phyloP scores from a whole-genome alignment of 345 rosid species.

The Sisymbrium altissimum region DNA sequence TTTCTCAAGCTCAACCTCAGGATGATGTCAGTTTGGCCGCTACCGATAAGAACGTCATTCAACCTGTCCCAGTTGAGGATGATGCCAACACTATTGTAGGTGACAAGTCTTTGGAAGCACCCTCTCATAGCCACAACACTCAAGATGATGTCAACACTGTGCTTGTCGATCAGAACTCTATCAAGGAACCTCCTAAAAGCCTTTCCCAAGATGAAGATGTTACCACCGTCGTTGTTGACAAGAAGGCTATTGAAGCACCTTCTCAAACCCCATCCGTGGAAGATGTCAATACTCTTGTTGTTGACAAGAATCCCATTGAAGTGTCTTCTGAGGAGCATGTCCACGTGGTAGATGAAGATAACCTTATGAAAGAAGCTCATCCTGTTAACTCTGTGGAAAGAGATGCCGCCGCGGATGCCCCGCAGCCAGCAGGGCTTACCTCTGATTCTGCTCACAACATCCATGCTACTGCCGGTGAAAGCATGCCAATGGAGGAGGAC shows the following conservation, averaged over 20 bases:
- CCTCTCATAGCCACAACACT: constrained; percentile 2
- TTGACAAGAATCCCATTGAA: constrained; percentile 34
- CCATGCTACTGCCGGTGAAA: constrained; percentile 34
- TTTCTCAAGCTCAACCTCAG: constrained; percentile 5
- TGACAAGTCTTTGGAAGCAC: constrained; percentile 13
- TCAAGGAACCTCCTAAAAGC: constrained; percentile 29
- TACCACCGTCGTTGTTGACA: constrained; percentile 24
- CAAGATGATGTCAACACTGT: constrained; percentile 31
- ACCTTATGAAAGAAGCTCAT: constrained; percentile 17
- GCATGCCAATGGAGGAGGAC: constrained; percentile 44
- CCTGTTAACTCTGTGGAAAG: constrained; percentile 36
- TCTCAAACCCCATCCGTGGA: constrained; percentile 34
- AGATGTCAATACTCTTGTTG: constrained; percentile 33
- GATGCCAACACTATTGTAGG: constrained; percentile 7
- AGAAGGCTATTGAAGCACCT: constrained; percentile 31
- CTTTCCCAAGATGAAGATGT: constrained; percentile 39
- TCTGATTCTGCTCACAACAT: constrained; percentile 15
- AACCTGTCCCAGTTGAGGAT: constrained; percentile 13
- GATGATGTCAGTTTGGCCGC: constrained; percentile 15
- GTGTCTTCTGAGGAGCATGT: constrained; percentile 31
- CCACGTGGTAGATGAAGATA: constrained; percentile 27
- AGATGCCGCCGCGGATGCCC: constrained; percentile 31
- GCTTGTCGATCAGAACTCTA: constrained; percentile 36
- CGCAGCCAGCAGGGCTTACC: constrained; percentile 34
- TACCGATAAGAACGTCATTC: constrained; percentile 6